Conservation (phyloP, 2,329 filamentous ascomycete species). For the Stemphylium beticola region DNA sequence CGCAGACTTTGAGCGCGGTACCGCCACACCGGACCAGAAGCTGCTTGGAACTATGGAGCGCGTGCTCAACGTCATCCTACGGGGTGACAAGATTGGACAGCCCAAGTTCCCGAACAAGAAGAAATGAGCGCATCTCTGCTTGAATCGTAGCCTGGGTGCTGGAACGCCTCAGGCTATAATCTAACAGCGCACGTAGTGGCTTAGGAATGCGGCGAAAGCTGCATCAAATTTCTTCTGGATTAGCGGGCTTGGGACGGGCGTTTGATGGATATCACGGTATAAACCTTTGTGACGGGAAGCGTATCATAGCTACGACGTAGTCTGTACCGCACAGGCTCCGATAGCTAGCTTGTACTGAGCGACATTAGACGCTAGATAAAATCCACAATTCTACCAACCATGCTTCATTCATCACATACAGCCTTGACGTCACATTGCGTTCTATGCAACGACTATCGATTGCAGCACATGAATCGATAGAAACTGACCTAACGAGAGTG, state of each 20-base stretch:
- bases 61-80: conserved; percentile 84
- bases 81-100: conserved; percentile 83
- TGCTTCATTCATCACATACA: neutral
- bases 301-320: conserved; percentile 3
- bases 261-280: conserved; percentile 33
- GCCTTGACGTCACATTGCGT: neutral
- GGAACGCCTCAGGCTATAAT: neutral
- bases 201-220: conserved; percentile 1
- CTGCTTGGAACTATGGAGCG: conserved; percentile 78
- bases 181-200: neutral
- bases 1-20: conserved; percentile 84
- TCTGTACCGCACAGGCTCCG: conserved; percentile 2
- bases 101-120: conserved; percentile 75
- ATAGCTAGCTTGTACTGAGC: conserved; percentile 2
- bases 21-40: conserved; percentile 82
- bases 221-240: conserved; percentile 24
- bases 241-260: conserved; percentile 34
- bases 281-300: conserved; percentile 9
- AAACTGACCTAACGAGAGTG: neutral
- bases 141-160: neutral
- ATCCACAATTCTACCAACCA: conserved; percentile 10
- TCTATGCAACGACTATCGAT: neutral
- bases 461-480: neutral
- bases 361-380: conserved; percentile 11
- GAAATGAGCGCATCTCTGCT: conserved; percentile 50